Evolutionary conservation across 768 basidiomycete species (phyloP), one percentile per base, ranked within the genome.

Genomic region (Hirschioporus abietinus): DNA sequence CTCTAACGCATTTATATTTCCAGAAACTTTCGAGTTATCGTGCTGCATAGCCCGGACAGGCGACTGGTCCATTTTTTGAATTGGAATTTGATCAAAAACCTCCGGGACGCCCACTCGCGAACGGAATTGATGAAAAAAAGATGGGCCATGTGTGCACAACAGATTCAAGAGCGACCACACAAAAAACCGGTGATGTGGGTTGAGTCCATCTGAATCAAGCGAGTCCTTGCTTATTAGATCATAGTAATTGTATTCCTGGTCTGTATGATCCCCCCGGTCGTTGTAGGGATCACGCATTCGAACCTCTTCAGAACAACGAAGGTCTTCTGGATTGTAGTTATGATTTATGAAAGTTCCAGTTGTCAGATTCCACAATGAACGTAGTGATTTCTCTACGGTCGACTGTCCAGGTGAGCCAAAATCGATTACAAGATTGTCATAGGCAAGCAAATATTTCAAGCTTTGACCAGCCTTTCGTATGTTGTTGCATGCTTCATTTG

Each of bases 341-440:
- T 73, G 72, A 1, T 63, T 60, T 4, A 82, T 59, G 23, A 76
- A 60, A 0, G 71, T 72, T 0, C 65, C 78, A 0, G 81, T 74
- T 0, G 81, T 80, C 20, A 78, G 64, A 65, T 80, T 79, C 3
- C 74, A 65, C 2, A 80, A 67, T 0, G 69, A 72, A 0, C 71
- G 71, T 1, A 68, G 68, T 72, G 60, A 26, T 18, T 74, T 71
- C 58, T 82, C 76, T 0, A 75, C 64, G 0, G 76, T 79, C 0
- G 77, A 52, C 12, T 52, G 77, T 6, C 74, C 65, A 0, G 70
- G 20, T 8, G 70, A 65, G 59, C 77, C 75, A 10, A 82, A 68
- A 57, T 79, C 71, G 3, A 81, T 73, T 67, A 83, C 80, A 26
- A 83, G 74, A 68, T 84, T 84, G 66, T 84, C 78, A 26, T 79